phyloP scores from a whole-genome alignment of 2,329 filamentous ascomycete genomes.

The Penicillium glabrum region DNA sequence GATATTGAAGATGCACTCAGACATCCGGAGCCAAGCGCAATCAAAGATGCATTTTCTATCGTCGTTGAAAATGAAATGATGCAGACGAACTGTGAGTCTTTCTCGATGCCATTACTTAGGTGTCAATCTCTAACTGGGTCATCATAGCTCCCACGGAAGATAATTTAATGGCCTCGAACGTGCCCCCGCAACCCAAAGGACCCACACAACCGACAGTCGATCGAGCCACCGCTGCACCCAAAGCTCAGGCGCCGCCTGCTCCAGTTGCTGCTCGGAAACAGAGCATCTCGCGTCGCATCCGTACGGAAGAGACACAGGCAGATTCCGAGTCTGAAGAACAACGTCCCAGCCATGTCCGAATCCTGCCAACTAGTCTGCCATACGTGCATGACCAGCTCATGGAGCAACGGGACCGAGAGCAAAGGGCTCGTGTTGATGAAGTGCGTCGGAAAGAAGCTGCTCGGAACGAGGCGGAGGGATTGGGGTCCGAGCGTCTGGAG shows the following conservation, averaged over 20 bases:
- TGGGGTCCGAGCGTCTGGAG: slow-evolving; percentile 23
- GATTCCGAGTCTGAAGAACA: slow-evolving; percentile 44
- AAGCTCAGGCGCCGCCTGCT: slow-evolving; percentile 20
- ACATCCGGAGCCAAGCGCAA: slow-evolving; percentile 90
- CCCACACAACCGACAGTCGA: slow-evolving; percentile 32
- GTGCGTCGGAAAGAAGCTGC: slow-evolving; percentile 37
- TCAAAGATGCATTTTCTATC: slow-evolving; percentile 98
- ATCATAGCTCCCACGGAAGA: slow-evolving; percentile 38
- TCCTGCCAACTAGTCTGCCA: slow-evolving; percentile 86
- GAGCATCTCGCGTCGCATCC: slow-evolving; percentile 27
- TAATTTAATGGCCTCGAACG: slow-evolving; percentile 28
- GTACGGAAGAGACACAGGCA: slow-evolving; percentile 23
- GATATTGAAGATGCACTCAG: slow-evolving; percentile 94
- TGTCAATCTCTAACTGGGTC: slow-evolving; percentile 8
- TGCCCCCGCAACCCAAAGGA: slow-evolving; percentile 15
- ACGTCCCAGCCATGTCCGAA: slow-evolving; percentile 81
- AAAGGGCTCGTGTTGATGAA: slow-evolving; percentile 41
- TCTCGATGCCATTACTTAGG: not conserved
- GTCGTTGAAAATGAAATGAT: slow-evolving; percentile 97
- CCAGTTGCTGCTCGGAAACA: slow-evolving; percentile 22
- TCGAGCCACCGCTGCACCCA: slow-evolving; percentile 17
- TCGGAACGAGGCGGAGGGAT: slow-evolving; percentile 20
- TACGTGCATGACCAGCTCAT: slow-evolving; percentile 90
- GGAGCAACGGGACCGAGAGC: slow-evolving; percentile 52
- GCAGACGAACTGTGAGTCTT: slow-evolving; percentile 80